Conservation (phyloP, 129 eudicot genomes). For the Centrapalus pauciflorus region DNA sequence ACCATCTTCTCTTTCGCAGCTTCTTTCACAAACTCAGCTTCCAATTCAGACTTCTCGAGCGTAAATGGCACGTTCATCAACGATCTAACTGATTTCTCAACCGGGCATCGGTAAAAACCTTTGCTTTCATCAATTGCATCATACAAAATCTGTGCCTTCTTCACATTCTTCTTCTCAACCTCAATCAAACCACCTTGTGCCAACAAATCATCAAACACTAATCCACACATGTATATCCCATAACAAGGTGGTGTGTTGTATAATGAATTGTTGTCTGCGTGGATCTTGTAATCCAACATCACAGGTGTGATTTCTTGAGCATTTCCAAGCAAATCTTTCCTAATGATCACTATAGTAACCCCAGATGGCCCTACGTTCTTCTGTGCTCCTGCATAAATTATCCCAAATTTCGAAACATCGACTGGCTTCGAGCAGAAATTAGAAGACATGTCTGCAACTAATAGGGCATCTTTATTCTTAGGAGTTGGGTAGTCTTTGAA, state of each 20-base stretch:
- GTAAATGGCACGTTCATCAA: slow-evolving; percentile 99
- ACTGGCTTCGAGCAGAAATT: slow-evolving; percentile 93
- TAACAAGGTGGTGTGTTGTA: slow-evolving; percentile 94
- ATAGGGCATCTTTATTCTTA: slow-evolving; percentile 31
- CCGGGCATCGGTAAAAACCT: slow-evolving; percentile 88
- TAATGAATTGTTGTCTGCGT: slow-evolving; percentile 73
- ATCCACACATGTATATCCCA: slow-evolving; percentile 94
- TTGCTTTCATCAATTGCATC: slow-evolving; percentile 81
- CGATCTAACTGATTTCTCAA: slow-evolving; percentile 86
- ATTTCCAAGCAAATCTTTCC: slow-evolving; percentile 80
- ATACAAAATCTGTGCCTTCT: slow-evolving; percentile 64
- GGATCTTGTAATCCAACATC: slow-evolving; percentile 97
- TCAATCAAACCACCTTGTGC: slow-evolving; percentile 88
- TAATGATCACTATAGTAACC: slow-evolving; percentile 71
- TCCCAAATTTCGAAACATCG: slow-evolving; percentile 72
- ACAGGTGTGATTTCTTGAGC: slow-evolving; percentile 85
- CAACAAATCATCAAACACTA: slow-evolving; percentile 87
- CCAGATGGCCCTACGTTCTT: slow-evolving; percentile 95
- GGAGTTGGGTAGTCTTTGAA: slow-evolving; percentile 72
- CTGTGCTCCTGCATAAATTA: slow-evolving; percentile 97
- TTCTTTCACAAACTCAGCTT: slow-evolving; percentile 74
- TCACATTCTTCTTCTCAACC: slow-evolving; percentile 81
- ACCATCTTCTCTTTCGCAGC: slow-evolving; percentile 91
- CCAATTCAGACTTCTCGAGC: slow-evolving; percentile 69
- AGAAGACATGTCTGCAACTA: slow-evolving; percentile 95